Base-by-base conservation (phyloP, 139 green algal species). In the Chlamydomonas sphaeroides region DNA sequence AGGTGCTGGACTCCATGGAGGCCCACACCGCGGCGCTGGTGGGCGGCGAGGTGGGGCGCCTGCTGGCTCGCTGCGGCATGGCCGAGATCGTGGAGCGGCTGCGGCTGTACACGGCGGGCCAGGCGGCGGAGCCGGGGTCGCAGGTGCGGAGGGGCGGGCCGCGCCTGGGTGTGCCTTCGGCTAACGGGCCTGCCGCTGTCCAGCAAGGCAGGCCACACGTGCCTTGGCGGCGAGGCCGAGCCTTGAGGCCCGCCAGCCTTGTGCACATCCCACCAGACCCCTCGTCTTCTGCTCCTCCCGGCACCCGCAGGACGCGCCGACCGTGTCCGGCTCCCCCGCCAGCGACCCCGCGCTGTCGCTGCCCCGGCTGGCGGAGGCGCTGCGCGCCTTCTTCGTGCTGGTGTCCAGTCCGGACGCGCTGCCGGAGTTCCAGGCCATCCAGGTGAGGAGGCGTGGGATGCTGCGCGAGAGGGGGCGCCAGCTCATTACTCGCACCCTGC, bases 371-470 rank as follows among this genome's bases (percentile, higher is more conserved):
- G 81, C 79, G 0, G 88, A 90, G 21, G 90, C 92, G 20, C 87
- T 96, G 88, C 85, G 91, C 15, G 70, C 69, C 18, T 95, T 97
- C 78, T 94, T 97, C 53, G 87, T 85, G 51, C 67, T 91, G 8
- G 80, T 98, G 32, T 95, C 92, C 5, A 88, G 90, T 8, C 91
- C 93, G 0, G 91, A 95, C 21, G 83, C 91, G 18, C 87, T 97
- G 62, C 95, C 93, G 1, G 92, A 97, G 84, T 96, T 97, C 78
- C 51, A 62, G 28, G 48, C 77, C 18, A 87, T 98, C 15, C 89
- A 95, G 91, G 92, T 92, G 57, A 36, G 67, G 42, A 56, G 38
- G 10, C 11, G n/a, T n/a, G n/a, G n/a, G n/a, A n/a, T n/a, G n/a
- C n/a, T n/a, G n/a, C n/a, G n/a, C n/a, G n/a, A n/a, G n/a, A n/a